phyloP scores from a whole-genome alignment of 805 yeast genomes.

The Wickerhamomyces hampshirensis region DNA sequence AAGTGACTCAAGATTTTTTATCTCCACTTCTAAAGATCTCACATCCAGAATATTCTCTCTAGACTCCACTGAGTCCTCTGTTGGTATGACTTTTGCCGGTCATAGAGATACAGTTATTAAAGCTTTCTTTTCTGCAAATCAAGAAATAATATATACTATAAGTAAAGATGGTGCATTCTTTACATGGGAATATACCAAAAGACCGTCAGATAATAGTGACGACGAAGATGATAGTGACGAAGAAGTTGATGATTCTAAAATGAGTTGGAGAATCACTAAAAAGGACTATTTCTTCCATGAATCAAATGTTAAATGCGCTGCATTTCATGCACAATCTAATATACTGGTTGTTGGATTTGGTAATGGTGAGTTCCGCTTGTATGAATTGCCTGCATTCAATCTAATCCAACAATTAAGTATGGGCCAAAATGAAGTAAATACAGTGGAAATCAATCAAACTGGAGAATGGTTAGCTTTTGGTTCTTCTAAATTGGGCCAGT shows the following conservation, averaged over 20 bases:
- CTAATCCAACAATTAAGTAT: slow-evolving; percentile 82
- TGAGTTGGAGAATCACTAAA: slow-evolving; percentile 79
- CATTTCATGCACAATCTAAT: slow-evolving; percentile 72
- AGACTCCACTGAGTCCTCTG: slow-evolving; percentile 61
- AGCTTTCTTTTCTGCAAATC: slow-evolving; percentile 84
- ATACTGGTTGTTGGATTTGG: slow-evolving; percentile 83
- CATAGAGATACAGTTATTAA: slow-evolving; percentile 85
- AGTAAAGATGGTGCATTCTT: slow-evolving; percentile 94
- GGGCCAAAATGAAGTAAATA: slow-evolving; percentile 87
- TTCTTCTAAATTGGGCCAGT: slow-evolving; percentile 84
- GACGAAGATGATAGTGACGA: slow-evolving; percentile 38
- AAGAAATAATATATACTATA: slow-evolving; percentile 85
- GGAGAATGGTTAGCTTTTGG: slow-evolving; percentile 99
- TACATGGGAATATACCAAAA: slow-evolving; percentile 79
- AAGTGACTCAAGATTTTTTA: slow-evolving; percentile 78
- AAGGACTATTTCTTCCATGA: slow-evolving; percentile 71
- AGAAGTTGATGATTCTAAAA: slow-evolving; percentile 33
- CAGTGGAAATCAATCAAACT: slow-evolving; percentile 69
- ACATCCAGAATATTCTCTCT: slow-evolving; percentile 83
- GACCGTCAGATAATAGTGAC: slow-evolving; percentile 39
- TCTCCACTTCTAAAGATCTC: slow-evolving; percentile 85
- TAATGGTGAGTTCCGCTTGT: slow-evolving; percentile 86
- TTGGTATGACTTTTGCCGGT: slow-evolving; percentile 84
- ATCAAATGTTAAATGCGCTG: slow-evolving; percentile 69
- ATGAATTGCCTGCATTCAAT: slow-evolving; percentile 78